Evolutionary conservation across 805 yeast genomes (phyloP), one percentile per base, ranked within the genome.

Genomic region (Candida hispaniensis): DNA sequence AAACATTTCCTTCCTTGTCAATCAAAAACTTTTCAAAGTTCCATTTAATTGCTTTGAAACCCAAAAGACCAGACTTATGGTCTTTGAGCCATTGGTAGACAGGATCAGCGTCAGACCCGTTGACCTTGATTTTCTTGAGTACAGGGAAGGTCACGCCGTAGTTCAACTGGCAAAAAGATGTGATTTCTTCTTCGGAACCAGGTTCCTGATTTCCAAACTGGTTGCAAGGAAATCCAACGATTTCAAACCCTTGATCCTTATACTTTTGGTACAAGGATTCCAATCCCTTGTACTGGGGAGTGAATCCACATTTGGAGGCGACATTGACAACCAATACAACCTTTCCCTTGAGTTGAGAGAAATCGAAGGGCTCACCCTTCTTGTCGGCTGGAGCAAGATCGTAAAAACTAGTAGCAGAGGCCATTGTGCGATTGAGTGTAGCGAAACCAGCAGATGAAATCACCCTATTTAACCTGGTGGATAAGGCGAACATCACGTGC

Each of bases 91-190:
- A 86, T 50, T 69, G 62, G 61, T 74, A 88, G 20, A 88, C 85
- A 12, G 88, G 82, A 52, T 80, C 86, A 12, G 82, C 74, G 26
- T 73, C 60, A 42, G 66, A 58, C 34, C 98, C 98, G 56, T 88
- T 91, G 47, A 91, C 97, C 25, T 86, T 85, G 41, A 85, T 58
- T 66, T 86, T 88, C 55, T 71, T 67, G 71, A 88, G 61, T 18
- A 88, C 69, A 18, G 95, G 95, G 76, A 91, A 88, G 11, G 79
- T 64, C 25, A 88, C 96, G 38, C 95, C 95, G 55, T 75, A 91
- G 64, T 82, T 85, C 49, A 74, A 52, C 26, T 70, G 59, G 58
- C 95, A 85, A 61, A 79, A 79, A 28, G 66, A 56, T 13, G 72
- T 74, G 44, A 82, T 81, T 49, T 79, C 85, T 39, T 73, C 69